A percentile compares a stretch with the other conserved stretches of the same genome.
Conservation (phyloP, 176 grass and related monocot species). For the Juncus effusus region DNA sequence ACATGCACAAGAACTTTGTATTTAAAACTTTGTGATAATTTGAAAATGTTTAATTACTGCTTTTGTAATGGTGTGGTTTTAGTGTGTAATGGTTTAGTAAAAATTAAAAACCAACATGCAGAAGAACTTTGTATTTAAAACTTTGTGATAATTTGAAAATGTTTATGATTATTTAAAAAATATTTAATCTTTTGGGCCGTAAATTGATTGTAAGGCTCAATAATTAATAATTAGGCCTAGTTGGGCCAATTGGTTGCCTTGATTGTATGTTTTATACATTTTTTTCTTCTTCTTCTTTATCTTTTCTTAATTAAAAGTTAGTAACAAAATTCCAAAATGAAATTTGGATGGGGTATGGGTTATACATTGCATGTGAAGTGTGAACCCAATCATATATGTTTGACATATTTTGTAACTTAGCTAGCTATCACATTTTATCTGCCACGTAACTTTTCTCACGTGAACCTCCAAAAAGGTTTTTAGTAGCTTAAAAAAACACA, state of each 20-base stretch:
- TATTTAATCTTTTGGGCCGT: not conserved
- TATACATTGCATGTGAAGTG: slow-evolving; percentile 15
- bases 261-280: no score
- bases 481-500: not conserved
- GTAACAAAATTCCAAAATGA: slow-evolving; percentile 10
- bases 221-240: not conserved
- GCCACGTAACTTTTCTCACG: not conserved
- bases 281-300: no score
- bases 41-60: no score
- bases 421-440: not conserved
- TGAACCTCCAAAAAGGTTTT: not conserved
- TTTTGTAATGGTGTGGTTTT: no score
- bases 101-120: not conserved
- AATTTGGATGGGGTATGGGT: not conserved
- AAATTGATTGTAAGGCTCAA: not conserved
- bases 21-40: no score
- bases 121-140: no score
- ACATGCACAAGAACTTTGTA: not conserved
- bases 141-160: no score
- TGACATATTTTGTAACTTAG: not conserved
- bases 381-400: slow-evolving; percentile 1
- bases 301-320: no score
- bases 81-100: not conserved
- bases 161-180: not conserved
- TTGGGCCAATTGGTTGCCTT: not conserved